Conservation (phyloP, 306 rosid genomes). For the Vigna radiata region DNA sequence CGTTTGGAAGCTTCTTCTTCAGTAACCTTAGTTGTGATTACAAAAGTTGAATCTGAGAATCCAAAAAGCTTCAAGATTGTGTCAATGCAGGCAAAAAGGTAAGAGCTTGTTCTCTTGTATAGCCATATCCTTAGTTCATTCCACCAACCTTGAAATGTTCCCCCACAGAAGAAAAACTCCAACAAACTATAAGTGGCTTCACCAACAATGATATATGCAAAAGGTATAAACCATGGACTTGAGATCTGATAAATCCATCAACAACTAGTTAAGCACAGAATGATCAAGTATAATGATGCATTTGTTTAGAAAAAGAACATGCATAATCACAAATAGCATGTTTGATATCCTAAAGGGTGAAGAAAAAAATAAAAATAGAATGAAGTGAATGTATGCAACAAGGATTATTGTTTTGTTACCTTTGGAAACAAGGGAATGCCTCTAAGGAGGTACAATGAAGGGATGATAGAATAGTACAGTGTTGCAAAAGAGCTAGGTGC, state of each 20-base stretch:
- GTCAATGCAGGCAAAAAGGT: slow-evolving; percentile 66
- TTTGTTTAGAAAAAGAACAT: neutral
- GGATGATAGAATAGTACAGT: slow-evolving; percentile 30
- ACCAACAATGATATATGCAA: slow-evolving; percentile 62
- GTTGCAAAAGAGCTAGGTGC: slow-evolving; percentile 52
- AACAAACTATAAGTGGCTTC: slow-evolving; percentile 52
- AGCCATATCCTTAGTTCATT: slow-evolving; percentile 81
- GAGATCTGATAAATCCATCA: slow-evolving; percentile 59
- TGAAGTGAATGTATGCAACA: too few relatives aligned
- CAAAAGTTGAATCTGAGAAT: slow-evolving; percentile 53
- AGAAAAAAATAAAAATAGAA: too few relatives aligned
- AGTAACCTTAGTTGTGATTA: slow-evolving; percentile 69
- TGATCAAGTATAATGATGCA: neutral
- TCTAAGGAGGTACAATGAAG: slow-evolving; percentile 39
- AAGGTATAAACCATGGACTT: slow-evolving; percentile 83
- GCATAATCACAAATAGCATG: neutral
- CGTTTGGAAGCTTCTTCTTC: slow-evolving; percentile 67
- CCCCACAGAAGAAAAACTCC: slow-evolving; percentile 69
- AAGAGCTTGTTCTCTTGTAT: slow-evolving; percentile 78
- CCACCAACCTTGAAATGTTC: slow-evolving; percentile 89
- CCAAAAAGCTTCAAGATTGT: slow-evolving; percentile 60
- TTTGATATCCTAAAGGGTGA: neutral
- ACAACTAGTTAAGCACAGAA: slow-evolving; percentile 15
- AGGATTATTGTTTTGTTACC: neutral
- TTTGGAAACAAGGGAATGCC: slow-evolving; percentile 42